Base-by-base conservation (phyloP, 108 stramenopile genomes). In the Cylindrotheca fusiformis region DNA sequence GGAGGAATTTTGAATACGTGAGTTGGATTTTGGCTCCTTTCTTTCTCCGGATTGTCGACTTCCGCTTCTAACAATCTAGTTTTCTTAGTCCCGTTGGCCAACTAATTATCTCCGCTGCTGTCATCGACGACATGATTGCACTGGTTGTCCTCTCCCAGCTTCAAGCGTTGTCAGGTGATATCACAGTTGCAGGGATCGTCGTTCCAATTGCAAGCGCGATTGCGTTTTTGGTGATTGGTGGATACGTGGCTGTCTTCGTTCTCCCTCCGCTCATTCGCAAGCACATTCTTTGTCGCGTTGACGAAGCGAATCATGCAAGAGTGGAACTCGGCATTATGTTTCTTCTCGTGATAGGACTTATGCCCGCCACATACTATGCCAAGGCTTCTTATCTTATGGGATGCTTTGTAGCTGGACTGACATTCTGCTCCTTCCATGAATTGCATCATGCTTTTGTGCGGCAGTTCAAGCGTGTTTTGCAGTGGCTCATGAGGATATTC, bases 401-500 rank as follows among this genome's bases (percentile, higher is more conserved):
- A 30, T 67, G 71, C 60, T 79, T 83, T 47, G 63, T 87, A 25
- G 88, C 91, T 4, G 91, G 91, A 19, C 58, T 93, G 50, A 74
- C 76, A 31, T 93, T 93, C 68, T 93, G 88, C 61, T 53, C 68
- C 30, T 78, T 63, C 24, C 73, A 86, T 61, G 81, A 69, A 26
- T 63, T 88, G 10, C 86, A 86, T 55, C 63, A 51, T n/a, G 20
- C 46, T 3, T 93, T 83, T 60, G 84, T 82, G 0, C 61, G 65
- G 32, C 91, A 93, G 75, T 87, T 90, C 65, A 89, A 93, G 45
- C 82, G 91, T 8, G 18, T 93, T 28, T 46, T 88, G 27, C 85
- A 85, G 48, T 93, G 91, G 88, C 79, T 93, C 31, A 84, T 93
- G 86, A 68, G 85, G n/a, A 82, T 93, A 32, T 93, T 93, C 75